A percentile compares a stretch with the other conserved stretches of the same genome.
These are phyloP conservation scores for Sclerotinia nivalis DNA, from an alignment of 2,329 filamentous ascomycete genomes.

Conservation along the genomic window DNA sequence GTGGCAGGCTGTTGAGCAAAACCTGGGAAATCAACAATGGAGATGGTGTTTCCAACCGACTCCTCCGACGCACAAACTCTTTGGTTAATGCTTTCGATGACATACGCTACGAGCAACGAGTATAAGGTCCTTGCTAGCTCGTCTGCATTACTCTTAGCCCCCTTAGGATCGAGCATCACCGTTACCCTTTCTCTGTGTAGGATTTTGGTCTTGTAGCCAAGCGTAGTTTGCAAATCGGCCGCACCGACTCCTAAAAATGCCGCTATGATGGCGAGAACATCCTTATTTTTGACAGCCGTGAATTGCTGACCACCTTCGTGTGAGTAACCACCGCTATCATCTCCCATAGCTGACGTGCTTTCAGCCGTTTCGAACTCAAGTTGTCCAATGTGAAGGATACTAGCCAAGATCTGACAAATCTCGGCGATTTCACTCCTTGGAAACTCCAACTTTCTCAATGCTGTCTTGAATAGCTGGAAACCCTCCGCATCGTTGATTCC, in stretches of 20 bases:
- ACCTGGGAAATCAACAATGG: slow-evolving; percentile 93
- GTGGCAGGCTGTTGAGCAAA: slow-evolving; percentile 86
- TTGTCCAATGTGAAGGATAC: slow-evolving; percentile 96
- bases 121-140: slow-evolving; percentile 93
- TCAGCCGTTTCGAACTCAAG: slow-evolving; percentile 86
- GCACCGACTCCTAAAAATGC: slow-evolving; percentile 90
- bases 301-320: slow-evolving; percentile 87
- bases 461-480: slow-evolving; percentile 97
- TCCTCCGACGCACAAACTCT: slow-evolving; percentile 85
- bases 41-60: slow-evolving; percentile 87
- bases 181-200: slow-evolving; percentile 96
- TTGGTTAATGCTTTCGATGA: slow-evolving; percentile 92
- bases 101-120: slow-evolving; percentile 87
- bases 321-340: slow-evolving; percentile 95
- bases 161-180: slow-evolving; percentile 91
- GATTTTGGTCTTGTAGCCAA: slow-evolving; percentile 96
- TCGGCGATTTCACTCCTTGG: slow-evolving; percentile 91
- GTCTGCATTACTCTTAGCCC: slow-evolving; percentile 87
- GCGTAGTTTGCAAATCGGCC: slow-evolving; percentile 78
- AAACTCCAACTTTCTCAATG: slow-evolving; percentile 90
- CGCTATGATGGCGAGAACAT: slow-evolving; percentile 79
- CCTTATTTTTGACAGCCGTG: slow-evolving; percentile 91
- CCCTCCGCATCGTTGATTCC: slow-evolving; percentile 95
- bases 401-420: slow-evolving; percentile 91
- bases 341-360: slow-evolving; percentile 74